Percentiles rank a stretch among this genome's conserved stretches.
These are phyloP conservation scores for Eucalyptus tenuipes DNA, from an alignment of 345 rosid species.

Conservation along the genomic window DNA sequence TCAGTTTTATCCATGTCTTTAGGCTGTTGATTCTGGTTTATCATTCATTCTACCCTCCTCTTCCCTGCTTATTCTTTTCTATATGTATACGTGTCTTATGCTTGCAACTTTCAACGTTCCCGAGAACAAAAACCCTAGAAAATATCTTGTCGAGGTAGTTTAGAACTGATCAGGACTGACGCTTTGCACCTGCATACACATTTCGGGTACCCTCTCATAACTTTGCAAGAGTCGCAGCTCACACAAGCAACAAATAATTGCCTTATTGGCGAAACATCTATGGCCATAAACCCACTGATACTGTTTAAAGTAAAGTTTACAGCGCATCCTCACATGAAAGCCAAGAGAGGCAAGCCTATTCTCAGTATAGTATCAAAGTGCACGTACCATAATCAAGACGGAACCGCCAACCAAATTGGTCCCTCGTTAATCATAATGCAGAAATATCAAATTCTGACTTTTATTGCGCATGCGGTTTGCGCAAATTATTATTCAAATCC, in stretches of 20 bases:
- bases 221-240: not conserved
- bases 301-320: not conserved
- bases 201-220: not conserved
- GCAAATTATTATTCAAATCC: not conserved
- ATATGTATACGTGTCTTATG: not conserved
- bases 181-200: not conserved
- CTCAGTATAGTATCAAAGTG: not conserved
- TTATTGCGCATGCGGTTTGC: fast-evolving
- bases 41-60: not conserved
- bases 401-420: not conserved
- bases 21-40: not conserved
- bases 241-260: not conserved
- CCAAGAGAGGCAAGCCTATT: not conserved
- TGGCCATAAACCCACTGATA: not conserved
- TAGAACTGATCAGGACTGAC: not conserved
- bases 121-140: not conserved
- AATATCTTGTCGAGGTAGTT: not conserved
- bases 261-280: not conserved
- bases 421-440: not conserved
- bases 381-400: not conserved
- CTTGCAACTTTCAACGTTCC: not conserved
- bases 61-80: not conserved
- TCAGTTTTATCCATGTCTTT: not conserved
- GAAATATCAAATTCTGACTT: not conserved
- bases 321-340: not conserved